Percentiles rank a stretch among this genome's conserved stretches.
Evolutionary conservation across 2,329 filamentous ascomycete genomes (phyloP).

Genomic region (Teratosphaeria epicoccoides): DNA sequence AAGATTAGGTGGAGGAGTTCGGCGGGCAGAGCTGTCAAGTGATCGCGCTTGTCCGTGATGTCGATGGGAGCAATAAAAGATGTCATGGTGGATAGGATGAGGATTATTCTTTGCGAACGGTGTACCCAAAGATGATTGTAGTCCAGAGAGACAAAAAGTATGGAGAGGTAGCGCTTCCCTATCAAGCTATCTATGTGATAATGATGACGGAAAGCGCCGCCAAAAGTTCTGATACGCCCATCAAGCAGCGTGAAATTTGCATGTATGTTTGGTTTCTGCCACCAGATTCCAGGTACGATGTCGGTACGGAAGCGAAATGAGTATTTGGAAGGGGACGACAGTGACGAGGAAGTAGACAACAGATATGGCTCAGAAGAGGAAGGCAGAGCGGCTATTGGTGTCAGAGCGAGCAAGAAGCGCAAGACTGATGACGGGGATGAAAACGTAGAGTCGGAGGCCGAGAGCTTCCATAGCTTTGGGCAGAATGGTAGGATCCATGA

Average conservation of each 20-base stretch:
- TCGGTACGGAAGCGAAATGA: conserved; percentile 59
- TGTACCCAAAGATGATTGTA: not conserved
- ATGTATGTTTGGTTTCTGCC: not conserved
- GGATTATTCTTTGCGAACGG: not conserved
- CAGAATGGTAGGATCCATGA: not conserved
- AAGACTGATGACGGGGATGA: conserved; percentile 50
- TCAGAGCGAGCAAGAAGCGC: conserved; percentile 48
- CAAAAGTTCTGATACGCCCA: not conserved
- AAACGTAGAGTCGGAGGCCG: conserved; percentile 29
- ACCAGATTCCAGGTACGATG: conserved; percentile 37
- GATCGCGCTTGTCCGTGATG: conserved; percentile 5
- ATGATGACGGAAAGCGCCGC: not conserved
- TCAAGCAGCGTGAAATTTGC: not conserved
- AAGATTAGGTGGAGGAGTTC: conserved; percentile 22
- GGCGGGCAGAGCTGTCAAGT: conserved; percentile 16
- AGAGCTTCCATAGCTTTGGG: not conserved
- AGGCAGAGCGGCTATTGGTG: conserved; percentile 48
- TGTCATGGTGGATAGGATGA: not conserved
- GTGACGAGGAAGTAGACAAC: conserved; percentile 33
- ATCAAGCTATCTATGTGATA: too few relatives aligned
- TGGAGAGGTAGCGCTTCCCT: too few relatives aligned
- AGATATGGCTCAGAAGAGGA: conserved; percentile 58
- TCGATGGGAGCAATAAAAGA: not conserved
- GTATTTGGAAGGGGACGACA: conserved; percentile 47
- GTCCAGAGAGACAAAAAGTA: not conserved